phyloP scores from a whole-genome alignment of 306 rosid species.

The Acacia melanoxylon region DNA sequence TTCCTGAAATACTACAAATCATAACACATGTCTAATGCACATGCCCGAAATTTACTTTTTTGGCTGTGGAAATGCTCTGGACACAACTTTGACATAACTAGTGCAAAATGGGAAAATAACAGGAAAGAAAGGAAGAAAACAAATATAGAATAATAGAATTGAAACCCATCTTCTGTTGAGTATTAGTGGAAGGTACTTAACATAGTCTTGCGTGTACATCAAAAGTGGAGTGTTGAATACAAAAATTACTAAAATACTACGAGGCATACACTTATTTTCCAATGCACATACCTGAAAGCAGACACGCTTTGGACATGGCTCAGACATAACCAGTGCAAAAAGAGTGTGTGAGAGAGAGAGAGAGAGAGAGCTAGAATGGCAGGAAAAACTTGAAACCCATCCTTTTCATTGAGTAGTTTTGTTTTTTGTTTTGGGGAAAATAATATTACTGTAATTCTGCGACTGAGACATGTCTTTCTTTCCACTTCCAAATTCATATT shows the following conservation, averaged over 20 bases:
- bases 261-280: neutral
- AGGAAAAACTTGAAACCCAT: neutral
- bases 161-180: neutral
- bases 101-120: neutral
- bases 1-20: neutral
- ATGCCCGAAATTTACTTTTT: neutral
- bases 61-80: too few species aligned
- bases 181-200: neutral
- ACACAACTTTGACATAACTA: neutral
- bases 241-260: neutral
- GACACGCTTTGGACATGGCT: neutral
- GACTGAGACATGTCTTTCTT: neutral
- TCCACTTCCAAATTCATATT: neutral
- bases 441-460: neutral
- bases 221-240: neutral
- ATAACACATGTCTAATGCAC: neutral
- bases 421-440: neutral
- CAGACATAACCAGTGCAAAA: too few species aligned
- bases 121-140: neutral
- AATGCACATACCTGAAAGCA: neutral
- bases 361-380: neutral
- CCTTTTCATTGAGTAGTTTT: neutral
- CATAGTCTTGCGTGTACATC: neutral
- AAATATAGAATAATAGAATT: too few species aligned
- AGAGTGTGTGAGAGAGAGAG: too few species aligned